Percentiles rank a stretch among this genome's conserved stretches.
Conservation (phyloP, 169 alveolate species). For the Plasmodium knowlesi region DNA sequence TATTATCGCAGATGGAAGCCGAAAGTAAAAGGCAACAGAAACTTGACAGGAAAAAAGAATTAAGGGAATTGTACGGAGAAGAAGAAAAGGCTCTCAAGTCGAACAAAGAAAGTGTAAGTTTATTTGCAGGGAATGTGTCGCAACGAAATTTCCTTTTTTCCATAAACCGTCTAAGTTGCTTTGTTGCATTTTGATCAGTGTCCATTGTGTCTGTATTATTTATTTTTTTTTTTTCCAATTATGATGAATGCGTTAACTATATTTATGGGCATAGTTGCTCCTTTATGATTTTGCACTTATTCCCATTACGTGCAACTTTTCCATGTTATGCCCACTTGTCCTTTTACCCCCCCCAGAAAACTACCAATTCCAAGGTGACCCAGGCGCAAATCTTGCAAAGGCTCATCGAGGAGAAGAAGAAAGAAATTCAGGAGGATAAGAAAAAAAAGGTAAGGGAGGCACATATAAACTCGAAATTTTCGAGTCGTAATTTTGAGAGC, state of each 20-base stretch:
- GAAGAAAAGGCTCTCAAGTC: constrained; percentile 63
- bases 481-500: not conserved
- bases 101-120: constrained; percentile 59
- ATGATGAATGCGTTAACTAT: not conserved
- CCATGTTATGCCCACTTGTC: not conserved
- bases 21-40: constrained; percentile 72
- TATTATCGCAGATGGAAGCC: constrained; percentile 43
- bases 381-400: constrained; percentile 59
- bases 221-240: not conserved
- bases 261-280: not conserved
- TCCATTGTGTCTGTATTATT: not conserved
- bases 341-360: constrained; percentile 7
- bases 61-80: constrained; percentile 65
- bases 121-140: not conserved
- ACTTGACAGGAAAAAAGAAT: constrained; percentile 55
- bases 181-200: not conserved
- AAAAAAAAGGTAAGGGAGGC: constrained; percentile 36
- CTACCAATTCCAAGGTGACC: constrained; percentile 46
- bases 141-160: not conserved
- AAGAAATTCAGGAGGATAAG: constrained; percentile 51
- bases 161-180: not conserved
- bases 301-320: not conserved
- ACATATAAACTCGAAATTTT: not conserved
- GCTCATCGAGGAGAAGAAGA: constrained; percentile 69
- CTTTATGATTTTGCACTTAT: not conserved